Base-by-base conservation (phyloP, 352 stramenopile genomes). In the Phytopythium helicoides region DNA sequence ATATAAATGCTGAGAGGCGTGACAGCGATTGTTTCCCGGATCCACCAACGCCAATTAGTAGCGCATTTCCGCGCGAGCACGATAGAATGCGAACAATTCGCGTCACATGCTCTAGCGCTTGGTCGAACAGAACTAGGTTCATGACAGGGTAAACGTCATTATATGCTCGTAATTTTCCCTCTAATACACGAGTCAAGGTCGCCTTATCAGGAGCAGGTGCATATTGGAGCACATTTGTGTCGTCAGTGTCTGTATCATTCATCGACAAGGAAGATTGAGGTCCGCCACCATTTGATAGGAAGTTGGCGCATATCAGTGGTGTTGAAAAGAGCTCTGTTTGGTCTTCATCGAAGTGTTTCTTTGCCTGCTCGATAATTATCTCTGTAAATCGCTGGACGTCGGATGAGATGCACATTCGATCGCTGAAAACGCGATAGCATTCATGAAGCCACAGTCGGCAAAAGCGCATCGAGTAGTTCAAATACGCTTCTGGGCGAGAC, bases 91-190 rank as follows among this genome's bases (percentile, higher is more conserved):
- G 70, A 37, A 89, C 80, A 33, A 97, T 97, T 38, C 91, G 74
- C 5, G 83, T 77, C 14, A 97, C 68, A 46, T 97, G 89, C 38
- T 95, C 76, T 52, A 97, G 72, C 3, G 91, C 91, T 58, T 96
- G 82, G 15, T 97, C 88, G 60, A 97, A 97, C 0, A 97, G 57
- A 34, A 97, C 89, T 9, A 97, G 65, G 53, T 93, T 81, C 87
- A 97, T 96, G 7, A 98, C 94, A 0, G 92, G 82, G 59, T 97
- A 86, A 5, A 67, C 82, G 49, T 98, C 91, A 52, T 98, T 98
- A 70, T 97, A 97, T 12, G 83, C 67, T 11, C 61, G 58, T 3
- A 97, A 62, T 40, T 89, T 87, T 5, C 56, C 59, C 39, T 96
- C 71, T 19, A 96, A 54, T 11, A 66, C 76, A 35, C 26, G 21